phyloP scores from a whole-genome alignment of 2,329 filamentous ascomycete genomes.

The Aspergillus felis region DNA sequence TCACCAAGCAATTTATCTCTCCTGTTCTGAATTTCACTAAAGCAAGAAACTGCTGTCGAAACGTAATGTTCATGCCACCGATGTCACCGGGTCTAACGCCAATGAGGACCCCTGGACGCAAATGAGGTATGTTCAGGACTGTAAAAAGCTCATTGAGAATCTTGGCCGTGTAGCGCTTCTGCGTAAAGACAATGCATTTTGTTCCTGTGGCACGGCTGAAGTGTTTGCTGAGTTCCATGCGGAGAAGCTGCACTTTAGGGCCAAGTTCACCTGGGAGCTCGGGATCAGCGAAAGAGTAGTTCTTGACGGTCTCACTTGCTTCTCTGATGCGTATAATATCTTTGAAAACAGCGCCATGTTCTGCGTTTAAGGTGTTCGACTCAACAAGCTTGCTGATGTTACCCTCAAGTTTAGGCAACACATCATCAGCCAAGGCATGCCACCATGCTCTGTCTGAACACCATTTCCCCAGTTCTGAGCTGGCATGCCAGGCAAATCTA shows the following conservation, averaged over 20 bases:
- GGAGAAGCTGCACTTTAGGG: slow-evolving; percentile 65
- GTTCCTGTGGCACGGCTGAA: slow-evolving; percentile 58
- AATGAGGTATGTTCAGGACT: slow-evolving; percentile 53
- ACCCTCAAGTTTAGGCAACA: slow-evolving; percentile 59
- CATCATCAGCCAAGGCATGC: slow-evolving; percentile 61
- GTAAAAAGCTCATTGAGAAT: slow-evolving; percentile 67
- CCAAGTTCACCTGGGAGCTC: slow-evolving; percentile 53
- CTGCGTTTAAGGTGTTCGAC: neutral
- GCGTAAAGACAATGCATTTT: slow-evolving; percentile 85
- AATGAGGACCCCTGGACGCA: slow-evolving; percentile 63
- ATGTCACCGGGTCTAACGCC: slow-evolving; percentile 52
- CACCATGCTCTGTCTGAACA: slow-evolving; percentile 79
- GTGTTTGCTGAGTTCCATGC: slow-evolving; percentile 56
- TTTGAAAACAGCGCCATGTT: slow-evolving; percentile 45
- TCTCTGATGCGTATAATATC: slow-evolving; percentile 56
- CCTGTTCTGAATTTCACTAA: slow-evolving; percentile 62
- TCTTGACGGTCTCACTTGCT: slow-evolving; percentile 54
- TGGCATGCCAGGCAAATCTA: slow-evolving; percentile 55
- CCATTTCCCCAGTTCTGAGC: slow-evolving; percentile 72
- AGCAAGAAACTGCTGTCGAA: slow-evolving; percentile 69
- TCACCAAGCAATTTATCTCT: slow-evolving; percentile 53
- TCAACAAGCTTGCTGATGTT: slow-evolving; percentile 23
- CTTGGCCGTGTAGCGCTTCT: slow-evolving; percentile 71
- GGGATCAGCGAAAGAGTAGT: slow-evolving; percentile 46
- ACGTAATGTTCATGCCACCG: slow-evolving; percentile 61